These are phyloP conservation scores for Neurospora sp. DNA, from an alignment of 495 filamentous ascomycete genomes.

Conservation along the genomic window DNA sequence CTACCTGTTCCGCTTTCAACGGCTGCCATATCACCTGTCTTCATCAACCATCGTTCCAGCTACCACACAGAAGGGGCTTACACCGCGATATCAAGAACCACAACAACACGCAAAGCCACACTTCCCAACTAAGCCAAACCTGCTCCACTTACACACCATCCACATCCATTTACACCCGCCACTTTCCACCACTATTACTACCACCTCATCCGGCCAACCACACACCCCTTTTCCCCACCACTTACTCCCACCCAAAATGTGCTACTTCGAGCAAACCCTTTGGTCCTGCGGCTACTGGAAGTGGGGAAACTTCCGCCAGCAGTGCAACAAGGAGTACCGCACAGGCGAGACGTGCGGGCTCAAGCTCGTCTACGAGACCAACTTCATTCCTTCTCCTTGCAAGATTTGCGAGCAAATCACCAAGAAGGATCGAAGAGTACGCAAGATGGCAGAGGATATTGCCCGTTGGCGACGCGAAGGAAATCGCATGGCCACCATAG, in stretches of 20 bases:
- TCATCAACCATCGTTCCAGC: background rate
- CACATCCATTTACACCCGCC: background rate
- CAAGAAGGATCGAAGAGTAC: constrained; percentile 69
- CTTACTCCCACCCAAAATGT: constrained; percentile 35
- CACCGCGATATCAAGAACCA: background rate
- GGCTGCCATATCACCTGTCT: background rate
- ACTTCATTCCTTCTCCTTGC: constrained; percentile 52
- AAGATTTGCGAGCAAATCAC: constrained; percentile 85
- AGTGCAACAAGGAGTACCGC: constrained; percentile 93
- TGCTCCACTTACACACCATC: background rate
- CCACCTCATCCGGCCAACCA: background rate
- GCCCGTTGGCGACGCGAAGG: constrained; percentile 68
- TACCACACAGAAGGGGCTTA: background rate
- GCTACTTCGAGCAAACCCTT: constrained; percentile 53
- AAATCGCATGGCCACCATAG: constrained; percentile 71
- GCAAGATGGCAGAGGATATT: constrained; percentile 67
- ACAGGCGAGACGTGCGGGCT: constrained; percentile 97
- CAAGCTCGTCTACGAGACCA: constrained; percentile 71
- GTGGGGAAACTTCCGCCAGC: constrained; percentile 89
- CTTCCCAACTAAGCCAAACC: background rate
- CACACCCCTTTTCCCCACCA: background rate
- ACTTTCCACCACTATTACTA: background rate
- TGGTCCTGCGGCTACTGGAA: constrained; percentile 82
- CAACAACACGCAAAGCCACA: background rate
- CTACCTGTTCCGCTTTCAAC: background rate